Evolutionary conservation across 2,329 filamentous ascomycete genomes (phyloP), one percentile per base, ranked within the genome.

Genomic region (Coniochaeta hoffmannii): DNA sequence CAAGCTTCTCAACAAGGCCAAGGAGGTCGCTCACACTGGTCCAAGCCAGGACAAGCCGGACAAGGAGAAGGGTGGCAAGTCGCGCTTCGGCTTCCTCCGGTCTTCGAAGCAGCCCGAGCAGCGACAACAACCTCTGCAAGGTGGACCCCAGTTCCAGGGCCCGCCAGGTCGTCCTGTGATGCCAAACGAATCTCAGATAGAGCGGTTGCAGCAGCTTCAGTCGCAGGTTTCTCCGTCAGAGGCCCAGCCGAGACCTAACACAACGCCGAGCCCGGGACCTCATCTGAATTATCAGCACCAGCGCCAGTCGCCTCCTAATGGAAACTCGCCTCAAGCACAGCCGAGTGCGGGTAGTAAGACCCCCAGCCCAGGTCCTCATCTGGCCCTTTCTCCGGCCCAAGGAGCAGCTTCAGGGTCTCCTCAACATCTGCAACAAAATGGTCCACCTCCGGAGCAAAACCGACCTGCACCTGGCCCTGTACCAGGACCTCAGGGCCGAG

Each of bases 71-170:
- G 49, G 28, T 19, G 49, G 49, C 28, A 35, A 56, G 38, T 60
- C 59, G 10, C 60, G 65, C 32, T 59, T 64, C 34, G 59, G 57
- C 12, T 64, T 65, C 56, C 64, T 58, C 28, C 53, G 59, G n/a
- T 51, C 44, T n/a, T 50, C 44, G n/a, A 61, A 62, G 35, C 57
- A 57, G 17, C 17, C 54, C 19, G 54, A 59, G 9, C n/a, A 50
- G 14, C 58, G 56, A 12, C 28, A 54, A 1, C 55, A 12, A 46
- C 22, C 35, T 32, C 52, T 52, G 9, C 55, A 55, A 24, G 56
- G 31, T 15, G 31, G 31, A 5, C 50, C 50, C 1, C 51, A 56
- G 34, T 50, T 50, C 11, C 61, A 56, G 28, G 57, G 56, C 4
- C 60, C 58, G 30, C 54, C 54, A 7, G 19, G n/a, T 38, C 36